Conservation (phyloP, 768 basidiomycete species). For the Cantharellus anzutake region DNA sequence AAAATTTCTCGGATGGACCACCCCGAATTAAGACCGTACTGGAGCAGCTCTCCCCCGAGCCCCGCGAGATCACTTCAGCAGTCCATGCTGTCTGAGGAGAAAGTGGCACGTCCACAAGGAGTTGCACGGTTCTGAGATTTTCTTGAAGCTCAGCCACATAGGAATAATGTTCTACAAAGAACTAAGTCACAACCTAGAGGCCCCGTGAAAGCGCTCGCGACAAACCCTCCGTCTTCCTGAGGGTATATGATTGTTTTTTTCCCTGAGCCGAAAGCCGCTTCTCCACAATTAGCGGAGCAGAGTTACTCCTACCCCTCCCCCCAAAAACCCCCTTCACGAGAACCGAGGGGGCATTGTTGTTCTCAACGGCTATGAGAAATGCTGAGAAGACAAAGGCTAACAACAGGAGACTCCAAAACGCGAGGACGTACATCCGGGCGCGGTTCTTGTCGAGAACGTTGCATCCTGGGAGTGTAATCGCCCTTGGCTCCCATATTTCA, state of each 20-base stretch:
- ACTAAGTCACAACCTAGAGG: neutral
- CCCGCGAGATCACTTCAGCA: neutral
- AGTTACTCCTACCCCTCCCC: neutral
- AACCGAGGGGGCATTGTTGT: neutral
- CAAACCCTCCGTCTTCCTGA: neutral
- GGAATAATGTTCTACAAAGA: neutral
- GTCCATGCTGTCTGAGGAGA: neutral
- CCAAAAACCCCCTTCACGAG: neutral
- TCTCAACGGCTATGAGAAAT: no score
- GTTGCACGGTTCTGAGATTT: constrained; percentile 57
- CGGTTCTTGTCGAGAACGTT: neutral
- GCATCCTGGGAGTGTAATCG: constrained; percentile 6
- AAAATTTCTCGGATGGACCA: no score
- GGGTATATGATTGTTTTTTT: neutral
- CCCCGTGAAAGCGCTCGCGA: neutral
- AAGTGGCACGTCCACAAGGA: constrained; percentile 23
- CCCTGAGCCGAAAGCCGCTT: neutral
- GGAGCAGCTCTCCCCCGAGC: neutral
- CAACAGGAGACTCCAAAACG: neutral
- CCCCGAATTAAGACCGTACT: constrained; percentile 35
- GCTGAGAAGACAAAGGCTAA: no score
- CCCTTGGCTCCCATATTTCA: constrained; percentile 26
- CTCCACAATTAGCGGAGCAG: neutral
- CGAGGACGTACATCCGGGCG: neutral
- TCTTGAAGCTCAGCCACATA: constrained; percentile 58